These are phyloP conservation scores for Solanum chiquidenum DNA, from an alignment of 257 asterid species.

Conservation along the genomic window DNA sequence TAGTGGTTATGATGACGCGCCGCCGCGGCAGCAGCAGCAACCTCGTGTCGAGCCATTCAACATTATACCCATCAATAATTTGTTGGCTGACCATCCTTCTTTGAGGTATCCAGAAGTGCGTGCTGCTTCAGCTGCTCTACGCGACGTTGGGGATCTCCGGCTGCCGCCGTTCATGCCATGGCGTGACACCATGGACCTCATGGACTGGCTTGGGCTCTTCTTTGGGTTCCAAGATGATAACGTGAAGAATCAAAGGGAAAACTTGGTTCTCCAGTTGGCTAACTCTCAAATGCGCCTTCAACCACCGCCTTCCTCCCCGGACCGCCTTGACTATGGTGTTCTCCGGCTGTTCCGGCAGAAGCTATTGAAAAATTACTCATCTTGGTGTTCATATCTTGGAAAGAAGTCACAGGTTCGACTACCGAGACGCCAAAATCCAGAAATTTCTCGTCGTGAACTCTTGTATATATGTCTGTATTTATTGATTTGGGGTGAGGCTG, in stretches of 20 bases:
- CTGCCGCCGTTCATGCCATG: slow-evolving; percentile 57
- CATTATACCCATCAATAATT: slow-evolving; percentile 72
- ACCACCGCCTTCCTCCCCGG: slow-evolving; percentile 44
- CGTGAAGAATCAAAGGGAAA: slow-evolving; percentile 87
- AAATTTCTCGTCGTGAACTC: slow-evolving; percentile 63
- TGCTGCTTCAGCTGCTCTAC: slow-evolving; percentile 69
- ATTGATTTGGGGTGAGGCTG: slow-evolving; percentile 88
- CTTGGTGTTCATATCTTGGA: slow-evolving; percentile 80
- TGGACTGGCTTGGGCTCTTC: slow-evolving; percentile 91
- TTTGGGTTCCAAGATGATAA: slow-evolving; percentile 87
- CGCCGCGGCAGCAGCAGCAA: slow-evolving; percentile 30
- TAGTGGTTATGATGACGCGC: slow-evolving; percentile 33
- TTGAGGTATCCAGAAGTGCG: slow-evolving; percentile 78
- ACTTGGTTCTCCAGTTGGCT: slow-evolving; percentile 79
- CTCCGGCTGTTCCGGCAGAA: slow-evolving; percentile 64
- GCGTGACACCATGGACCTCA: slow-evolving; percentile 58
- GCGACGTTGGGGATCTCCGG: slow-evolving; percentile 57
- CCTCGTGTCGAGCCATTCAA: slow-evolving; percentile 44
- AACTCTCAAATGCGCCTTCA: slow-evolving; percentile 87
- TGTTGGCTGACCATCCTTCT: slow-evolving; percentile 70
- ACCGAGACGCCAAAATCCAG: slow-evolving; percentile 49
- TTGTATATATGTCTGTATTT: slow-evolving; percentile 67
- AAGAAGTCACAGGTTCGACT: slow-evolving; percentile 65
- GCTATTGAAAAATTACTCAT: slow-evolving; percentile 60
- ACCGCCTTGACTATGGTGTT: slow-evolving; percentile 58